phyloP scores from a whole-genome alignment of 805 yeast genomes.

The Saccharomycopsis selenospora region DNA sequence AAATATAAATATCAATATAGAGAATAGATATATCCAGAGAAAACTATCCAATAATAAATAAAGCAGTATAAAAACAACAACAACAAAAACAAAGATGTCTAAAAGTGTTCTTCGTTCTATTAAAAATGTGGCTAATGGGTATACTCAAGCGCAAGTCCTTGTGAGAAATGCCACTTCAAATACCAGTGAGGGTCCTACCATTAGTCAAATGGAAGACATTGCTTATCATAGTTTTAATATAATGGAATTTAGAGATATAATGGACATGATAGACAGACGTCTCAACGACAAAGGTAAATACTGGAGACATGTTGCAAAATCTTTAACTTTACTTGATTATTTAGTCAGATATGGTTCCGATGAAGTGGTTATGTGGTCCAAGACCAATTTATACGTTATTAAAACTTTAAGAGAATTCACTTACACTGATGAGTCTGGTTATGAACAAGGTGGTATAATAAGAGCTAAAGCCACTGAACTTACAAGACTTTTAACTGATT shows the following conservation, averaged over 20 bases:
- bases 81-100: constrained; percentile 42
- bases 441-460: constrained; percentile 82
- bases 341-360: constrained; percentile 81
- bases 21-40: too few relatives aligned
- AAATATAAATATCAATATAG: too few relatives aligned
- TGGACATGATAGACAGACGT: constrained; percentile 91
- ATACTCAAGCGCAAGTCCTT: constrained; percentile 74
- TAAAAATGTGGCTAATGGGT: constrained; percentile 86
- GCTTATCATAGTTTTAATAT: constrained; percentile 64
- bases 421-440: constrained; percentile 65
- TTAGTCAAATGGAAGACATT: constrained; percentile 75
- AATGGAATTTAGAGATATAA: constrained; percentile 75
- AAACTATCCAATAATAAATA: too few relatives aligned
- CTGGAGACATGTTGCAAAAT: constrained; percentile 94
- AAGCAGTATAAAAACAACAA: too few relatives aligned
- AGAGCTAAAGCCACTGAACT: constrained; percentile 88
- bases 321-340: constrained; percentile 82
- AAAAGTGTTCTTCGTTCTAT: constrained; percentile 73
- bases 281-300: constrained; percentile 93
- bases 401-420: constrained; percentile 86
- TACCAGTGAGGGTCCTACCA: constrained; percentile 78
- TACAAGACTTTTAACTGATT: constrained; percentile 71
- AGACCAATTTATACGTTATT: constrained; percentile 78
- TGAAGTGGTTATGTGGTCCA: constrained; percentile 85
- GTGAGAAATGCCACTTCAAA: constrained; percentile 92